Conservation (phyloP, 345 rosid species). For the Geranium brycei region DNA sequence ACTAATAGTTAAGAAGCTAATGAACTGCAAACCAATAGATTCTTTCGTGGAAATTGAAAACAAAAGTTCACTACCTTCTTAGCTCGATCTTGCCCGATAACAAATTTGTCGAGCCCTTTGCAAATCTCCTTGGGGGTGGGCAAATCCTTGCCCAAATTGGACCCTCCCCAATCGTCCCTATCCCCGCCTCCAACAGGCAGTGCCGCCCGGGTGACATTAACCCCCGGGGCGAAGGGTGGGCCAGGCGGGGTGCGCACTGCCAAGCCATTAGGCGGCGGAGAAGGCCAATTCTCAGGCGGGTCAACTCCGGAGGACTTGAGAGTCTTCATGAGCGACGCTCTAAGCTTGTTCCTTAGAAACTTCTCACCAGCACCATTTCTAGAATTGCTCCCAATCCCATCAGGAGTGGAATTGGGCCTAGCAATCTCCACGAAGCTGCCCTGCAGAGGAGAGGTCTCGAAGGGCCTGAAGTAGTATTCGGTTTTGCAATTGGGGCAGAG, state of each 20-base stretch:
- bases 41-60: no score
- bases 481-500: conserved; percentile 86
- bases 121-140: conserved; percentile 90
- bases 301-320: conserved; percentile 56
- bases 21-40: not conserved
- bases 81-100: conserved; percentile 71
- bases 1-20: not conserved
- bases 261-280: conserved; percentile 40
- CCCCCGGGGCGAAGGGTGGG: conserved; percentile 57
- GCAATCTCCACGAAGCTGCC: conserved; percentile 90
- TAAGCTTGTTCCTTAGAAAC: conserved; percentile 22
- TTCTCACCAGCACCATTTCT: conserved; percentile 16
- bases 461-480: conserved; percentile 65
- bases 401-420: conserved; percentile 14
- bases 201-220: conserved; percentile 37
- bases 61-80: conserved; percentile 42
- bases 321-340: conserved; percentile 65
- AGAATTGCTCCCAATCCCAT: not conserved
- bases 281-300: conserved; percentile 57
- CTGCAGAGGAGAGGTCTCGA: conserved; percentile 53
- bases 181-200: conserved; percentile 21
- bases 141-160: conserved; percentile 71
- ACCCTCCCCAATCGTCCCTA: conserved; percentile 66
- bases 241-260: conserved; percentile 62
- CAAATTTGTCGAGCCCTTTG: conserved; percentile 74